Evolutionary conservation across 768 basidiomycete species (phyloP).

Genomic region (Russula griseocarnosa): DNA sequence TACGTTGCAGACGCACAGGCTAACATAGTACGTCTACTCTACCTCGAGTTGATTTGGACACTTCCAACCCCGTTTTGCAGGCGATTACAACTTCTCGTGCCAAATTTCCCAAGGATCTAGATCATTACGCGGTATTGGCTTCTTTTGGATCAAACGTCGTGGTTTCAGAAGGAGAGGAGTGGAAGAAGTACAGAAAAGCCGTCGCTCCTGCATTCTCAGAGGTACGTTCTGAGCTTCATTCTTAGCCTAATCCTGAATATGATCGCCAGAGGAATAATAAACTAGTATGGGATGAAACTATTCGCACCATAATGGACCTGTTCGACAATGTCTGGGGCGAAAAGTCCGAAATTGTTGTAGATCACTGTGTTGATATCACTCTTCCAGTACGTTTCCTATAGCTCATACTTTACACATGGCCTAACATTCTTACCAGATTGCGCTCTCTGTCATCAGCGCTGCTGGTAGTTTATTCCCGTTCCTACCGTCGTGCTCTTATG

Average conservation of each 20-base stretch:
- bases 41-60: background rate
- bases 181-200: conserved; percentile 63
- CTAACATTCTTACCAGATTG: conserved; percentile 38
- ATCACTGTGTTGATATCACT: too few species aligned
- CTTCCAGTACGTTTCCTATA: too few species aligned
- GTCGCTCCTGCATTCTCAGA: conserved; percentile 62
- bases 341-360: too few species aligned
- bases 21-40: conserved; percentile 15
- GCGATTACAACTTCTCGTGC: conserved; percentile 47
- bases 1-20: conserved; percentile 21
- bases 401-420: too few species aligned
- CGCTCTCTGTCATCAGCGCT: conserved; percentile 52
- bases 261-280: too few species aligned
- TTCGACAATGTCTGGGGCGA: too few species aligned
- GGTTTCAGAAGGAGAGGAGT: conserved; percentile 57
- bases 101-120: conserved; percentile 55
- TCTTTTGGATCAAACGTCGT: conserved; percentile 62
- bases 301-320: too few species aligned
- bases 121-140: conserved; percentile 36
- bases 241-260: too few species aligned
- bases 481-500: background rate
- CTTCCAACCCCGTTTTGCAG: conserved; percentile 34
- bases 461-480: conserved; percentile 35
- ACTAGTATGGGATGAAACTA: too few species aligned
- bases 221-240: conserved; percentile 32